Evolutionary conservation across 495 filamentous ascomycete species (phyloP).

Genomic region (Glutinoglossum americanum): DNA sequence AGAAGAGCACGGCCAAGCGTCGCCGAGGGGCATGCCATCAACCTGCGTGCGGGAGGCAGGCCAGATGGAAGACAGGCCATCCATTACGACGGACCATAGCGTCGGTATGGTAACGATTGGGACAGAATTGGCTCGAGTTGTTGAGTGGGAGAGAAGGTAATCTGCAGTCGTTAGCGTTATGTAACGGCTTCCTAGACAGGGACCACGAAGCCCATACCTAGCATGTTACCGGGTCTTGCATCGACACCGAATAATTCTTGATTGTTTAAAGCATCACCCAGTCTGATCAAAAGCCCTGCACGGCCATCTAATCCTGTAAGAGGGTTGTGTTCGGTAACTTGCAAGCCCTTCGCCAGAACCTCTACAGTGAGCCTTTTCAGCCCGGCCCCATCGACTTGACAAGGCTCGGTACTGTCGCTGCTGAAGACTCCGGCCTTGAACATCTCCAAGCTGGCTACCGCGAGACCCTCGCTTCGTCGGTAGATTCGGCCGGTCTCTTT

Average conservation of each 20-base stretch:
- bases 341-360: slow-evolving; percentile 55
- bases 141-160: slow-evolving; percentile 76
- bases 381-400: slow-evolving; percentile 71
- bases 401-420: slow-evolving; percentile 55
- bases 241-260: slow-evolving; percentile 69
- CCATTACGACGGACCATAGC: slow-evolving; percentile 75
- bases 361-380: slow-evolving; percentile 56
- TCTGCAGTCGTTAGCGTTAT: slow-evolving; percentile 28
- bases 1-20: slow-evolving; percentile 78
- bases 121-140: slow-evolving; percentile 66
- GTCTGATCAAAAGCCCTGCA: slow-evolving; percentile 52
- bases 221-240: slow-evolving; percentile 79
- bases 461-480: slow-evolving; percentile 74
- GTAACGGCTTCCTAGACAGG: background rate
- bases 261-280: slow-evolving; percentile 59
- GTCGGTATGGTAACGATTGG: slow-evolving; percentile 82
- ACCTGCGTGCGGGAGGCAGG: slow-evolving; percentile 72
- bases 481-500: slow-evolving; percentile 74
- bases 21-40: slow-evolving; percentile 72
- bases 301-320: slow-evolving; percentile 77
- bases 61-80: slow-evolving; percentile 75
- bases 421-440: slow-evolving; percentile 91
- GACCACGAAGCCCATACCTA: slow-evolving; percentile 35
- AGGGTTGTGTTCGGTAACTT: slow-evolving; percentile 62
- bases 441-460: slow-evolving; percentile 91